phyloP scores from a whole-genome alignment of 176 grass and related monocot species.

The Triticum turgidum region DNA sequence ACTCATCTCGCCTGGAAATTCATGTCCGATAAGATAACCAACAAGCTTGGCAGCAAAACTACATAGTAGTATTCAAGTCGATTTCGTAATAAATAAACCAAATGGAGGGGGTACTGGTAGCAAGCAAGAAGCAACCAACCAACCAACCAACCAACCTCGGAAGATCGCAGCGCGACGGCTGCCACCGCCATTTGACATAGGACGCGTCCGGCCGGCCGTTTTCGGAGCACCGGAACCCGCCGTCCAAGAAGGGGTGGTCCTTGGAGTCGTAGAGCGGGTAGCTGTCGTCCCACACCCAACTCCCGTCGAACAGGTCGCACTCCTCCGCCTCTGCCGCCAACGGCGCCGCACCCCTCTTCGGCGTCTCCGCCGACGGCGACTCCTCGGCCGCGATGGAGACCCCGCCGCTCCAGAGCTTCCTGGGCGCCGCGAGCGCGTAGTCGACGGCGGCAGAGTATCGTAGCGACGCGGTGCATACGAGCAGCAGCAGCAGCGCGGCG shows the following conservation, averaged over 20 bases:
- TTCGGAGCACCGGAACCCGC: slow-evolving; percentile 80
- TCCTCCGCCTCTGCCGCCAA: neutral
- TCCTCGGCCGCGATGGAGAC: slow-evolving; percentile 30
- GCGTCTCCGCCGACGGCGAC: neutral
- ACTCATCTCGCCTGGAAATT: neutral
- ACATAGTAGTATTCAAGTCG: neutral
- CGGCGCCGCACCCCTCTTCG: too few relatives aligned
- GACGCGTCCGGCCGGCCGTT: slow-evolving; percentile 66
- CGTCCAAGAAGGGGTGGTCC: slow-evolving; percentile 73
- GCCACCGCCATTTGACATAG: slow-evolving; percentile 87
- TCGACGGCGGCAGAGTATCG: neutral
- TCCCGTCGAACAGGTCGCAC: slow-evolving; percentile 89
- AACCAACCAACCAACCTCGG: slow-evolving; percentile 35
- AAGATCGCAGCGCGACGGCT: slow-evolving; percentile 71
- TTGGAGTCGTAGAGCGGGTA: slow-evolving; percentile 80
- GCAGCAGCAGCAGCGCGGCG: slow-evolving; percentile 10
- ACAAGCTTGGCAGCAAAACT: neutral
- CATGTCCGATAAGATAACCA: neutral
- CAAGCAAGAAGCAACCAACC: neutral
- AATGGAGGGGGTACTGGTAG: neutral
- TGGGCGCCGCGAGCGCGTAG: slow-evolving; percentile 10
- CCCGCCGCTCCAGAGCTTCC: slow-evolving; percentile 39
- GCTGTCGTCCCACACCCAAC: slow-evolving; percentile 71
- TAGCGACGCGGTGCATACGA: slow-evolving; percentile 26
- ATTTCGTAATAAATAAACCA: neutral